Evolutionary conservation across 441 rosid species (phyloP), one percentile per base, ranked within the genome.

Genomic region (Croton laevigatus): DNA sequence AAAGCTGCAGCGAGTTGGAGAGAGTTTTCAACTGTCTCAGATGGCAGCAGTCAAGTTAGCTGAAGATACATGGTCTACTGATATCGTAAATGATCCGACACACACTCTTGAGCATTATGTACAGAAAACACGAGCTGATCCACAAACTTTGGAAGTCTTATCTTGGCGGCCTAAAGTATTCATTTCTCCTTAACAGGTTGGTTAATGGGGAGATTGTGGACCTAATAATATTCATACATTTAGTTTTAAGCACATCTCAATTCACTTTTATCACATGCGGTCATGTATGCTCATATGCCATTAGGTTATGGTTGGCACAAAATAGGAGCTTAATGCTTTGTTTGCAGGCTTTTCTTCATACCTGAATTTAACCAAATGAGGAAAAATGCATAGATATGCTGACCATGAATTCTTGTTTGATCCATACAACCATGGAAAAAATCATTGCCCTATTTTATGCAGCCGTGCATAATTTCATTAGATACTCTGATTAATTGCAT

Each of bases 11-110:
- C 80, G 75, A 11, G 73, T 81, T 38, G 97, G 73, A 48, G 98
- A 92, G 84, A 87, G 69, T 72, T 87, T 92, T 74, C 96, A 89
- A 75, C 79, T 89, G 68, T 81, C 91, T 14, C 98, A 94, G 72
- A 75, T 83, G 71, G 91, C 94, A n/a, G 96, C 98, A 46, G 87
- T 88, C 20, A 86, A 84, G 78, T 88, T 94, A 59, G 93, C 93
- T n/a, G 96, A 89, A 52, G 92, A 91, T 67, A 83, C 97, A n/a
- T 22, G 84, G 23, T 71, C 88, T 67, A 82, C 66, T 40, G 86
- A 84, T 69, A 74, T 8, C 79, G 71, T 92, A 27, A 81, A 89
- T 49, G 99, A 91, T 74, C 80, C 85, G 42, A 75, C 75, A 16
- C 86, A 78, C 68, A 79, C 75, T 76, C 76, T 92, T 80, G 93